Evolutionary conservation across 2,329 filamentous ascomycete species (phyloP).

Genomic region (Sclerotinia borealis): DNA sequence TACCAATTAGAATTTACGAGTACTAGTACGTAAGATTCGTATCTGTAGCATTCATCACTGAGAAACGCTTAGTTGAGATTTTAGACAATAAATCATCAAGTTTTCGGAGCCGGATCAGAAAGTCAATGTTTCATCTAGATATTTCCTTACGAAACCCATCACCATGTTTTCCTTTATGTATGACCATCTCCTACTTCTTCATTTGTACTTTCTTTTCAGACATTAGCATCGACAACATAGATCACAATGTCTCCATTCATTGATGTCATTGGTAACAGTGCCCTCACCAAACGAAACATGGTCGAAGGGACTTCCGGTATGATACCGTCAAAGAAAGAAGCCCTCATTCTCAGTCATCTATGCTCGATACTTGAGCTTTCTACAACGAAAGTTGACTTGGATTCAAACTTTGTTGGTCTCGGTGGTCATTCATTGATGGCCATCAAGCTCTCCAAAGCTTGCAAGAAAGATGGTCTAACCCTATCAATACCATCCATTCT

Average conservation of each 20-base stretch:
- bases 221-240: neutral
- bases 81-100: neutral
- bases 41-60: neutral
- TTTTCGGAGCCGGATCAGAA: conserved; percentile 1
- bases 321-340: conserved; percentile 7
- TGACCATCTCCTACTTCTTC: conserved; percentile 1
- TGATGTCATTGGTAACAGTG: neutral
- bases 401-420: conserved; percentile 38
- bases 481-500: conserved; percentile 9
- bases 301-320: neutral
- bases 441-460: conserved; percentile 39
- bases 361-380: neutral
- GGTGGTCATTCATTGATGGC: conserved; percentile 42
- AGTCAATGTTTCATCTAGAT: neutral
- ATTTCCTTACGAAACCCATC: neutral
- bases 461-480: conserved; percentile 32
- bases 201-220: neutral
- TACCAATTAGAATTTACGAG: neutral
- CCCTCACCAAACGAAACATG: neutral
- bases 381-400: neutral
- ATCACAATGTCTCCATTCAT: conserved; percentile 7
- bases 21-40: neutral
- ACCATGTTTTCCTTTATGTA: neutral
- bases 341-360: neutral
- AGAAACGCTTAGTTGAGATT: neutral